Percentiles rank a stretch among this genome's conserved stretches.
These are phyloP conservation scores for Schoenoplectus tabernaemontani DNA, from an alignment of 202 grass and related monocot genomes.

Conservation along the genomic window DNA sequence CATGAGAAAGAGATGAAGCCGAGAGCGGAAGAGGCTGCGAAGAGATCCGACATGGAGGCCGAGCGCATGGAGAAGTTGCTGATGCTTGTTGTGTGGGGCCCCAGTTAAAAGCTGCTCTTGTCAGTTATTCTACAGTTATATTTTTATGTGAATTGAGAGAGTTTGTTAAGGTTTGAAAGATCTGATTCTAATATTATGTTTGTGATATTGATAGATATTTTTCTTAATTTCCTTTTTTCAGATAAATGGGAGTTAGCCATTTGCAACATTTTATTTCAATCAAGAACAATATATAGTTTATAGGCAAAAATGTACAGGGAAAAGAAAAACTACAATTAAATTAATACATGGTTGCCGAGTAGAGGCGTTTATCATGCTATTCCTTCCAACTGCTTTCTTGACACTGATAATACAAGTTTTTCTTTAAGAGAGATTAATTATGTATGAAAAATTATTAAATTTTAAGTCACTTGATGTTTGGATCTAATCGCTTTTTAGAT, in stretches of 20 bases:
- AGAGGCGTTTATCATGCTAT: no score
- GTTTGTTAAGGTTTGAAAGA: not conserved
- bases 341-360: no score
- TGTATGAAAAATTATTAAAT: no score
- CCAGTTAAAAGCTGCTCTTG: not conserved
- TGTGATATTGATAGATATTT: not conserved
- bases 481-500: no score
- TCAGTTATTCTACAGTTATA: not conserved
- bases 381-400: no score
- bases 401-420: no score
- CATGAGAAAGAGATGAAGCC: not conserved
- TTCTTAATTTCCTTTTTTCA: not conserved
- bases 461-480: no score
- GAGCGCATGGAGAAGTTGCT: constrained; percentile 19
- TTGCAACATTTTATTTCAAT: not conserved
- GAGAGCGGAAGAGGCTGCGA: not conserved
- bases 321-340: not conserved
- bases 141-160: not conserved
- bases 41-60: not conserved
- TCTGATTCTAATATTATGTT: not conserved
- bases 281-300: not conserved
- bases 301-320: not conserved
- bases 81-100: constrained; percentile 16
- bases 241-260: not conserved
- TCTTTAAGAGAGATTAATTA: no score